Percentiles rank a stretch among this genome's conserved stretches.
phyloP scores from a whole-genome alignment of 2,329 filamentous ascomycete genomes.

The Fusarium brevicatenulatum region DNA sequence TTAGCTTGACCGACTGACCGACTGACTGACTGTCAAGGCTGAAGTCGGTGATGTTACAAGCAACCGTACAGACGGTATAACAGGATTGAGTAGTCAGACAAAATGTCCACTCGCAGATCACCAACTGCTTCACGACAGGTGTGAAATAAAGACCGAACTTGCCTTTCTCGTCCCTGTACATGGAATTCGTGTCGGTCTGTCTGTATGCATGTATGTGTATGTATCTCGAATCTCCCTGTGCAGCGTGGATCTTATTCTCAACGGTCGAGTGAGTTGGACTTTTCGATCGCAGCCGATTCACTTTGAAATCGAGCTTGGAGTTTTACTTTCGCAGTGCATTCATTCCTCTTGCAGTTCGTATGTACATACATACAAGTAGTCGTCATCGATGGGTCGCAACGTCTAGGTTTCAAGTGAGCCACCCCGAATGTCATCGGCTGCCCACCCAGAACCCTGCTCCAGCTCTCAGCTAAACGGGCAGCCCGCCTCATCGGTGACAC shows the following conservation, averaged over 20 bases:
- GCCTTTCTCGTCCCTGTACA: not conserved
- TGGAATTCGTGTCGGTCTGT: not conserved
- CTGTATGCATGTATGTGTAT: not conserved
- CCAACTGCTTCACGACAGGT: not conserved
- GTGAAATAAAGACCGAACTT: not conserved
- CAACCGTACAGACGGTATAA: not conserved
- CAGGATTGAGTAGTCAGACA: not conserved
- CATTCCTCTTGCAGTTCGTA: constrained; percentile 14
- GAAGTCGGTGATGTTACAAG: not conserved
- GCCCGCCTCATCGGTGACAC: constrained; percentile 36
- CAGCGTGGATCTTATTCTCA: not conserved
- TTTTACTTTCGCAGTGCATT: not conserved
- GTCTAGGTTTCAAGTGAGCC: constrained; percentile 36
- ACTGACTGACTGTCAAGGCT: not conserved
- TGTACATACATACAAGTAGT: not conserved
- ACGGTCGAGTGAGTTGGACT: not conserved
- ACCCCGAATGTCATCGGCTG: constrained; percentile 34
- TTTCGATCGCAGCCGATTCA: not conserved
- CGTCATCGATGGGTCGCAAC: constrained; percentile 27
- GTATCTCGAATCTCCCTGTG: not conserved
- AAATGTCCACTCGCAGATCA: not conserved
- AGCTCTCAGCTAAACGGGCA: constrained; percentile 33
- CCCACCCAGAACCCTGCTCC: constrained; percentile 27
- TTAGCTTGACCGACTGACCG: not conserved
- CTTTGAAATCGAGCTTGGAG: constrained; percentile 1